Percentiles rank a stretch among this genome's conserved stretches.
phyloP scores from a whole-genome alignment of 169 alveolate genomes.

The Plasmodium gaboni region DNA sequence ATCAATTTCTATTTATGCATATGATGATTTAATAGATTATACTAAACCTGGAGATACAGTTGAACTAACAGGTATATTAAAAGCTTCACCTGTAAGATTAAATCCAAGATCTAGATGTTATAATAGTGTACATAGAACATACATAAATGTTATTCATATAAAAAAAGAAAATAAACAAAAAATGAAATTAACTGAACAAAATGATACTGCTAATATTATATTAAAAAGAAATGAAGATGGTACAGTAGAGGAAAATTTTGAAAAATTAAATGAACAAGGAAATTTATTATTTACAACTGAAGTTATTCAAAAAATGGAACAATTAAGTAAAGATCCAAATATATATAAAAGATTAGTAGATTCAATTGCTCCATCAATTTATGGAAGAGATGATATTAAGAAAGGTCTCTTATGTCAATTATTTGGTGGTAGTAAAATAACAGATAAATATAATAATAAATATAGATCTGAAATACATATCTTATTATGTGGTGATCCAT shows the following conservation, averaged over 20 bases:
- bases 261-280: constrained; percentile 75
- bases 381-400: constrained; percentile 96
- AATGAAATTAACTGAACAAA: constrained; percentile 76
- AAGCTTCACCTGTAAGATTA: constrained; percentile 95
- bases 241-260: constrained; percentile 77
- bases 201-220: constrained; percentile 58
- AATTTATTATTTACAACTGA: constrained; percentile 80
- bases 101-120: constrained; percentile 92
- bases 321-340: constrained; percentile 90
- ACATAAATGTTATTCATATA: constrained; percentile 94
- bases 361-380: constrained; percentile 98
- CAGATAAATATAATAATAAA: constrained; percentile 79
- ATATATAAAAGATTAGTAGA: constrained; percentile 94
- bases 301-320: constrained; percentile 86
- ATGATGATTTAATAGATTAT: constrained; percentile 96
- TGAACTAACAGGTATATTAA: constrained; percentile 96
- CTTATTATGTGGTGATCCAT: constrained; percentile 99
- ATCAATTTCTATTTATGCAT: constrained; percentile 91
- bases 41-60: constrained; percentile 98
- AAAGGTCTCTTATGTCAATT: constrained; percentile 96
- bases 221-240: constrained; percentile 76
- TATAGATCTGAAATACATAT: constrained; percentile 96
- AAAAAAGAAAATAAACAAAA: constrained; percentile 80
- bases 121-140: constrained; percentile 94
- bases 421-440: constrained; percentile 96